phyloP scores from a whole-genome alignment of 73 alveolate species.

The Stentor roeselii region DNA sequence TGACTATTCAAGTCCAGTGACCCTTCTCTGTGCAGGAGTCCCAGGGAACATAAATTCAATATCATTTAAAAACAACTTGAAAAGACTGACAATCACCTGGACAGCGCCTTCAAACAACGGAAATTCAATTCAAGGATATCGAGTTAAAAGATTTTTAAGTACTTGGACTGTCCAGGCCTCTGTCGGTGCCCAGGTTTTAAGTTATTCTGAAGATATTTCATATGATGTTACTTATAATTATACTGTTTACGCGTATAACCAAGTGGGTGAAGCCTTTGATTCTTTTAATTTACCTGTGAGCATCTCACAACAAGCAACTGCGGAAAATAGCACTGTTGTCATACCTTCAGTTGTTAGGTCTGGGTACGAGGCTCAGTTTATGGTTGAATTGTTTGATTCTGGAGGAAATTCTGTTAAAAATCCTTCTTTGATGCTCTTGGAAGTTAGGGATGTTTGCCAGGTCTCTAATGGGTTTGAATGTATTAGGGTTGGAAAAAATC shows the following conservation, averaged over 20 bases:
- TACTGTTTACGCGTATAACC: background rate
- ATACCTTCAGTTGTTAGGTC: background rate
- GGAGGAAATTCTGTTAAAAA: constrained; percentile 17
- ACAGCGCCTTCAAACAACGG: background rate
- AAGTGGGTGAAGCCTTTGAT: background rate
- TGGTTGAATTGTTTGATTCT: background rate
- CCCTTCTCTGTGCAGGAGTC: constrained; percentile 14
- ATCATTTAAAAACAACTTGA: background rate
- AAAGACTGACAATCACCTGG: background rate
- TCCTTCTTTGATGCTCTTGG: background rate
- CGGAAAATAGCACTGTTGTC: background rate
- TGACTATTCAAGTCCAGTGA: background rate
- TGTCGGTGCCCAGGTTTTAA: background rate
- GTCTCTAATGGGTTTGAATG: constrained; percentile 21
- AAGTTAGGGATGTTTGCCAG: constrained; percentile 7
- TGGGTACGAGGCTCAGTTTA: background rate
- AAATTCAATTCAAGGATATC: background rate
- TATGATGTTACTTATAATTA: background rate
- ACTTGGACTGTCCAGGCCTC: background rate
- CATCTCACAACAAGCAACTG: background rate
- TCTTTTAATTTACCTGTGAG: background rate
- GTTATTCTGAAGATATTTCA: background rate
- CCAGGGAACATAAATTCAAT: background rate
- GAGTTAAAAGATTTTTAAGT: background rate
- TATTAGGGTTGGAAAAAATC: background rate